These are phyloP conservation scores for Geotrichum bryndzae DNA, from an alignment of 1,139 yeast species.

Conservation along the genomic window DNA sequence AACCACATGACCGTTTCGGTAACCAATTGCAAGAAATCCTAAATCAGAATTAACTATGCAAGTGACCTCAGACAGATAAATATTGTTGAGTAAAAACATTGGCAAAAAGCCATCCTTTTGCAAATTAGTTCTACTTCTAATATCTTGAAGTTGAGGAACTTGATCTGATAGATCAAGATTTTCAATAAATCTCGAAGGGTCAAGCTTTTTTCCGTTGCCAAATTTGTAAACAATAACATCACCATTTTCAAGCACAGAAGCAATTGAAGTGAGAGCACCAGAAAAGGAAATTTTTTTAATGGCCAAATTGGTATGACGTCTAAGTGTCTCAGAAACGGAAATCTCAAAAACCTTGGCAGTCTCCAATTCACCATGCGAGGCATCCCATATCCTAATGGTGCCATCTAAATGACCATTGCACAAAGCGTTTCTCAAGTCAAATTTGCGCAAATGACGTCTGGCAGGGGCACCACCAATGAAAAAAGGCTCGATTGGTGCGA, in stretches of 20 bases:
- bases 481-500: constrained; percentile 29
- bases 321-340: constrained; percentile 45
- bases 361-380: constrained; percentile 65
- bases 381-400: constrained; percentile 70
- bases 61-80: constrained; percentile 43
- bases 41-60: constrained; percentile 63
- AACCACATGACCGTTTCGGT: constrained; percentile 64
- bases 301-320: constrained; percentile 40
- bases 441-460: constrained; percentile 48
- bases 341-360: constrained; percentile 57
- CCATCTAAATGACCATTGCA: constrained; percentile 84
- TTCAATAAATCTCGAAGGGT: constrained; percentile 7
- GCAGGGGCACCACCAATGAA: constrained; percentile 77
- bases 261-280: constrained; percentile 67
- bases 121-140: constrained; percentile 41
- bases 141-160: constrained; percentile 23
- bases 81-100: constrained; percentile 45
- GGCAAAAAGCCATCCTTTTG: constrained; percentile 69
- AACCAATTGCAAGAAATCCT: constrained; percentile 83
- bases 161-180: constrained; percentile 14
- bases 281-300: constrained; percentile 66
- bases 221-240: constrained; percentile 72
- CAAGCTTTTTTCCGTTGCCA: constrained; percentile 34
- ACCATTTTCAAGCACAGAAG: constrained; percentile 64
- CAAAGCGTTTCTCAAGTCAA: constrained; percentile 57